phyloP scores from a whole-genome alignment of 192 early-diverging fungal species.

The Powellomyces hirtus region DNA sequence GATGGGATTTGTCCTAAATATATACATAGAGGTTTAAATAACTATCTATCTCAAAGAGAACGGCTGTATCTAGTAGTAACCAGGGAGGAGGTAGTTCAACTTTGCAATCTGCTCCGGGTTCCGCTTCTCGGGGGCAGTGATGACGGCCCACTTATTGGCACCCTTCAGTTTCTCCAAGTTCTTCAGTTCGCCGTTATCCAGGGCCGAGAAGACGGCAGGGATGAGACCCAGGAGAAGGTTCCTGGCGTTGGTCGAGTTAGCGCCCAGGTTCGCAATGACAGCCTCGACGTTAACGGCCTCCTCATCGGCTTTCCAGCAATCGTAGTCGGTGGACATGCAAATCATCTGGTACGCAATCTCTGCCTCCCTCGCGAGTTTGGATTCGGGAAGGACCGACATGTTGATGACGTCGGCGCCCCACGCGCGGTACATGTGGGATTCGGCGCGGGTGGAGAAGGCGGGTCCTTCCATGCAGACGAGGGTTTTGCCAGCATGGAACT shows the following conservation, averaged over 20 bases:
- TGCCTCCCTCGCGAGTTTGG: constrained; percentile 95
- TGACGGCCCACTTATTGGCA: constrained; percentile 78
- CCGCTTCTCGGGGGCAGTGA: constrained; percentile 77
- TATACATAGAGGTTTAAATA: too few species aligned
- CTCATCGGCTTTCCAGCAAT: constrained; percentile 65
- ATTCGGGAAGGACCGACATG: constrained; percentile 95
- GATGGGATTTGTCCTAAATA: too few species aligned
- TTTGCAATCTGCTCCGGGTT: constrained; percentile 66
- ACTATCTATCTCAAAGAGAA: too few species aligned
- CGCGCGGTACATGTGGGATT: constrained; percentile 92
- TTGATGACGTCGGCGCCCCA: constrained; percentile 96
- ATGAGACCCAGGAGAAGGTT: constrained; percentile 72
- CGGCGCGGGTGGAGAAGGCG: constrained; percentile 94
- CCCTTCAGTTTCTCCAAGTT: constrained; percentile 68
- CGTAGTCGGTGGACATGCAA: constrained; percentile 99
- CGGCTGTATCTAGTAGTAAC: constrained; percentile 15
- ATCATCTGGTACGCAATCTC: constrained; percentile 99
- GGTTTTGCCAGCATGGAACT: constrained; percentile 81
- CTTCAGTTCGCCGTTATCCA: constrained; percentile 53
- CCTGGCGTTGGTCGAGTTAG: constrained; percentile 83
- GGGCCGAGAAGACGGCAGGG: constrained; percentile 67
- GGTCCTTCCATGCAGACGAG: constrained; percentile 98
- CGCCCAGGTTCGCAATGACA: constrained; percentile 86
- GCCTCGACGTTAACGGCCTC: constrained; percentile 64
- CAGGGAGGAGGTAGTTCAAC: constrained; percentile 81